These are phyloP conservation scores for Posidonia australis DNA, from an alignment of 106 monocot species.

Conservation along the genomic window DNA sequence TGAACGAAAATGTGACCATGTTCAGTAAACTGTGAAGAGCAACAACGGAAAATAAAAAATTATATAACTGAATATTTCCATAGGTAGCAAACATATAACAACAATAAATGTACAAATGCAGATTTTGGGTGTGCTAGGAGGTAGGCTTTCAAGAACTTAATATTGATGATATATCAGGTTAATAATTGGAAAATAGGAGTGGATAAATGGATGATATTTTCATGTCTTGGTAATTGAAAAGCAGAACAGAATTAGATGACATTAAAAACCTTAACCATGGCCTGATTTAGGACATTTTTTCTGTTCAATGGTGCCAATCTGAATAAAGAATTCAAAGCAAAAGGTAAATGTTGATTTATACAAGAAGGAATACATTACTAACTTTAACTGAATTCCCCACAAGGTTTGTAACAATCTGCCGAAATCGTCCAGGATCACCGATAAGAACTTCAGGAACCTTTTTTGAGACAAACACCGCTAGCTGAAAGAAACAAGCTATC, in stretches of 20 bases:
- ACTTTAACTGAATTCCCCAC: constrained; percentile 96
- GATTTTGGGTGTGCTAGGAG: too few relatives aligned
- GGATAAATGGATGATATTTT: too few relatives aligned
- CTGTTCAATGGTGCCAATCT: neutral
- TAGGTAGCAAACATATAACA: too few relatives aligned
- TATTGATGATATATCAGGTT: too few relatives aligned
- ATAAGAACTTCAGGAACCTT: constrained; percentile 66
- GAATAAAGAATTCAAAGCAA: neutral
- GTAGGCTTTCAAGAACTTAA: too few relatives aligned
- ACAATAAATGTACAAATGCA: too few relatives aligned
- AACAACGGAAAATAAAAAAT: neutral
- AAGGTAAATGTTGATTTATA: neutral
- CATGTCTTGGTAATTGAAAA: too few relatives aligned
- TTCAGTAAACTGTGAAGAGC: constrained; percentile 65
- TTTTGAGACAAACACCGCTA: constrained; percentile 86
- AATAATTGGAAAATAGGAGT: too few relatives aligned
- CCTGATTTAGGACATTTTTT: too few relatives aligned
- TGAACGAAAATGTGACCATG: constrained; percentile 91
- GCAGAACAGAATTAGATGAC: too few relatives aligned
- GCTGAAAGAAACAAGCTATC: constrained; percentile 19
- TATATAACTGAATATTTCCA: too few relatives aligned
- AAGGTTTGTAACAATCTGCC: constrained; percentile 96
- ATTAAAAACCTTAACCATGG: too few relatives aligned
- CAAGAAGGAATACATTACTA: constrained; percentile 5
- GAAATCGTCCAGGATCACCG: constrained; percentile 92